A percentile compares a stretch with the other conserved stretches of the same genome.
Evolutionary conservation across 1,284 basidiomycete genomes (phyloP).

Genomic region (Anthracocystis setariae): DNA sequence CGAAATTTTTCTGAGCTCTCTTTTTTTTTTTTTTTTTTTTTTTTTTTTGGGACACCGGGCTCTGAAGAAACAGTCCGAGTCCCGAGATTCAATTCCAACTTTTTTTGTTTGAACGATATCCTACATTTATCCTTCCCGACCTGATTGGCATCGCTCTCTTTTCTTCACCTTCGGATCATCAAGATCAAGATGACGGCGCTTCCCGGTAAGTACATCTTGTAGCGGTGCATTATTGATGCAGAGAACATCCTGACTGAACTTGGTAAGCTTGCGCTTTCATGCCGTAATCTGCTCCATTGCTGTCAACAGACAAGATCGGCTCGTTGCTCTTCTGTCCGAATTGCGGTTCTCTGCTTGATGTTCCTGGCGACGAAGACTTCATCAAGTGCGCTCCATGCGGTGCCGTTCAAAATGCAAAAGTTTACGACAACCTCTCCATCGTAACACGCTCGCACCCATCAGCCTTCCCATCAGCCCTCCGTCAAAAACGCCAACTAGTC

Average conservation of each 20-base stretch:
- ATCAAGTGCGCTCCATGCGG: constrained; percentile 90
- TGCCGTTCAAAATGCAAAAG: constrained; percentile 78
- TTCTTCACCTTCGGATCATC: no score
- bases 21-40: no score
- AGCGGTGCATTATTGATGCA: no score
- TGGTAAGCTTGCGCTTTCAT: no score
- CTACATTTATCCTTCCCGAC: not conserved
- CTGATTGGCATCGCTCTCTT: no score
- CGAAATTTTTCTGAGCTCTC: constrained; percentile 15
- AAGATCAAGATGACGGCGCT: constrained; percentile 23
- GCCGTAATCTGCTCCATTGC: not conserved
- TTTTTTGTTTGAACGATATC: constrained; percentile 18
- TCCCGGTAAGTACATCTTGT: constrained; percentile 23
- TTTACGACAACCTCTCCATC: constrained; percentile 91
- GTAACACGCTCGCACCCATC: constrained; percentile 89
- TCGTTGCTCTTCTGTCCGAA: constrained; percentile 92
- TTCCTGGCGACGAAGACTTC: constrained; percentile 80
- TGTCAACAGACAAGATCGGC: constrained; percentile 71
- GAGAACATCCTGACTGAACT: no score
- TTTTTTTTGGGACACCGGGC: no score
- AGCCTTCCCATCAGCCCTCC: constrained; percentile 89
- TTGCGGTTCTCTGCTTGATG: constrained; percentile 87
- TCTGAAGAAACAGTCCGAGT: constrained; percentile 10
- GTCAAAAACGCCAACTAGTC: constrained; percentile 85
- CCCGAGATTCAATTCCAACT: constrained; percentile 24